Conservation (phyloP, 306 rosid genomes). For the Vachellia collinsii region DNA sequence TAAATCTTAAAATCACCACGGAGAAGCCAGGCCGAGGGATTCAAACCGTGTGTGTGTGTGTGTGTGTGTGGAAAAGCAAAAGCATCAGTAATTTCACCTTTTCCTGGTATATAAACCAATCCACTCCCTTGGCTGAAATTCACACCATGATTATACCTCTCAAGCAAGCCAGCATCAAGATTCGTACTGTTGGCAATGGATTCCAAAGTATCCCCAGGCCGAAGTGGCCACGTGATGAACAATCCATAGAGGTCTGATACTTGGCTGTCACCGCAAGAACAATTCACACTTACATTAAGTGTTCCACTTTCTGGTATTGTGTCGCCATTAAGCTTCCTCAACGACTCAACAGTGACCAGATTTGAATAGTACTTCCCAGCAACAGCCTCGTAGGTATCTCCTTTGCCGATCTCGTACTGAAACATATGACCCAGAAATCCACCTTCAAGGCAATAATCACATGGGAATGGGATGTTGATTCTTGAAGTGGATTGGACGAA, state of each 20-base stretch:
- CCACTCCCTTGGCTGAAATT: slow-evolving; percentile 54
- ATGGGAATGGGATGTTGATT: slow-evolving; percentile 9
- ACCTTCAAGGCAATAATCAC: slow-evolving; percentile 2
- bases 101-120: slow-evolving; percentile 42
- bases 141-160: slow-evolving; percentile 46
- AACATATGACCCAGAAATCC: background rate
- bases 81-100: background rate
- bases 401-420: background rate
- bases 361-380: background rate
- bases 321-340: slow-evolving; percentile 6
- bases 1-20: too few relatives aligned
- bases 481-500: background rate
- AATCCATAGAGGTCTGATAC: background rate
- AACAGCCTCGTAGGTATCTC: background rate
- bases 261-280: slow-evolving; percentile 14
- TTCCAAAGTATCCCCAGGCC: background rate
- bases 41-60: too few relatives aligned
- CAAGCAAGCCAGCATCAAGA: slow-evolving; percentile 37
- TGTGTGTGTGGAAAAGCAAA: background rate
- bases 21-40: too few relatives aligned
- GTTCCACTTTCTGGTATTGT: background rate
- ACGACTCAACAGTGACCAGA: background rate
- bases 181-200: background rate
- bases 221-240: slow-evolving; percentile 17
- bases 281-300: slow-evolving; percentile 3